These are phyloP conservation scores for Bolboschoenoplectus hybrid DNA, from an alignment of 202 grass and related monocot genomes.

Conservation along the genomic window DNA sequence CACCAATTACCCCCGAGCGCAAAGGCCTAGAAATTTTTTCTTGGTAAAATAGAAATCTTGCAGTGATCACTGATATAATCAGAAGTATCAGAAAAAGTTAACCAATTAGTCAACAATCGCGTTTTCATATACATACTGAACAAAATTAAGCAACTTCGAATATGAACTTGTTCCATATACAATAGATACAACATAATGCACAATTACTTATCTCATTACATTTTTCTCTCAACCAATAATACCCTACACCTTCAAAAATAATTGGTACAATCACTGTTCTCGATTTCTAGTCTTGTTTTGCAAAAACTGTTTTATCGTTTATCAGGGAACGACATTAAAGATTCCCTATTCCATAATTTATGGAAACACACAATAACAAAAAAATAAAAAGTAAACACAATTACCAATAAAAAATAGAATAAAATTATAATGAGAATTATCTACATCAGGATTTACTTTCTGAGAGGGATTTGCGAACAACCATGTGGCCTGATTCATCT, in stretches of 20 bases:
- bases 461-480: constrained; percentile 55
- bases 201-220: neutral
- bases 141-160: too few relatives aligned
- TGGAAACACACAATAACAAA: constrained; percentile 4
- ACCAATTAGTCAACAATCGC: too few relatives aligned
- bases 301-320: neutral
- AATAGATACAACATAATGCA: too few relatives aligned
- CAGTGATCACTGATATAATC: too few relatives aligned
- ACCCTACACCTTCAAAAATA: neutral
- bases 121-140: too few relatives aligned
- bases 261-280: neutral
- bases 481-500: constrained; percentile 61
- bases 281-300: neutral
- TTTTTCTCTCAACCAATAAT: neutral
- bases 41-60: too few relatives aligned
- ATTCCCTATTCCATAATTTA: constrained; percentile 5
- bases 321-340: constrained; percentile 6
- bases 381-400: constrained; percentile 16
- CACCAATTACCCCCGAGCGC: too few relatives aligned
- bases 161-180: too few relatives aligned
- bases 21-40: too few relatives aligned
- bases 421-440: constrained; percentile 25
- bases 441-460: constrained; percentile 23
- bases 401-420: constrained; percentile 18
- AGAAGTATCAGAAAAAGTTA: too few relatives aligned